Percentiles rank a stretch among this genome's conserved stretches.
phyloP scores from a whole-genome alignment of 805 yeast species.

The Millerozyma acaciae region DNA sequence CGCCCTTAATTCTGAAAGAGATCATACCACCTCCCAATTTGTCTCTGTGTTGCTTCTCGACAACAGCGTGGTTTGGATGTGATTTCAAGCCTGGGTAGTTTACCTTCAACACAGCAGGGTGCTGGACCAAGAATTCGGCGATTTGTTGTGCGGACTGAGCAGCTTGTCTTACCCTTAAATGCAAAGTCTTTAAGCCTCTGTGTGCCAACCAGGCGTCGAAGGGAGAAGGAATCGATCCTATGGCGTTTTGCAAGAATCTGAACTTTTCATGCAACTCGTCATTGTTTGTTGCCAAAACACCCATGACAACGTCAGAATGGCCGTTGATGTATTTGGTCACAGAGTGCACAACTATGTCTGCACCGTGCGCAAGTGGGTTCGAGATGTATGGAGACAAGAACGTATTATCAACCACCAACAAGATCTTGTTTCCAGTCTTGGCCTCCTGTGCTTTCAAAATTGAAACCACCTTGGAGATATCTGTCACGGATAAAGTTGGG shows the following conservation, averaged over 20 bases:
- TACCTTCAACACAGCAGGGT: constrained; percentile 57
- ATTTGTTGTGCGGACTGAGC: constrained; percentile 61
- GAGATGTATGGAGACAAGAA: constrained; percentile 84
- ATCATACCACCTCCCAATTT: constrained; percentile 91
- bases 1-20: constrained; percentile 82
- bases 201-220: constrained; percentile 92
- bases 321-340: constrained; percentile 91
- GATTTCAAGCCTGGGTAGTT: constrained; percentile 80
- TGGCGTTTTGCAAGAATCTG: constrained; percentile 79
- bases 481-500: constrained; percentile 80
- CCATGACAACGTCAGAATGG: constrained; percentile 88
- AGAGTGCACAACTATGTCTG: constrained; percentile 83
- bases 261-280: constrained; percentile 57
- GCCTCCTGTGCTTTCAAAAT: constrained; percentile 45
- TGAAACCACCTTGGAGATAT: constrained; percentile 58
- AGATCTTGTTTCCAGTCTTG: constrained; percentile 47
- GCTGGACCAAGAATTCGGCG: constrained; percentile 56
- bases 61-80: constrained; percentile 61
- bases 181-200: constrained; percentile 85
- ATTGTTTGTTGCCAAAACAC: constrained; percentile 70
- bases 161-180: constrained; percentile 72
- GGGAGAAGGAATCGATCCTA: constrained; percentile 87
- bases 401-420: constrained; percentile 82
- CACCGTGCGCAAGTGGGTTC: constrained; percentile 79
- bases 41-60: constrained; percentile 72